Conservation (phyloP, 306 rosid genomes). For the Vachellia pachyceras region DNA sequence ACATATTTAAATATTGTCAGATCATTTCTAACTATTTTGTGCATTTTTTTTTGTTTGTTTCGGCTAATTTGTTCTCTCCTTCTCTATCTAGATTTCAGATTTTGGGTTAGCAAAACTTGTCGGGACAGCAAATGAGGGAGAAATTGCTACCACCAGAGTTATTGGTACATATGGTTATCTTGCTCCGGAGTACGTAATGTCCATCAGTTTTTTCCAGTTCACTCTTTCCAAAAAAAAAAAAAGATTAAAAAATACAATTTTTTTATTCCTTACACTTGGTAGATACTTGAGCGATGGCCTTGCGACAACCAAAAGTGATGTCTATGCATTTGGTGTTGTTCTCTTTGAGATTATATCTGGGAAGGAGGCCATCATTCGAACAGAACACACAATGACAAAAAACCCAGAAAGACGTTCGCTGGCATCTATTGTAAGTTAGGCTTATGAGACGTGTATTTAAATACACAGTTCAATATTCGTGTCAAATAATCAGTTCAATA, state of each 20-base stretch:
- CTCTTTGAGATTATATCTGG: conserved; percentile 91
- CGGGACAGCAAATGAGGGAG: conserved; percentile 82
- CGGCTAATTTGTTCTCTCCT: conserved; percentile 24
- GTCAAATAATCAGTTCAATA: too few species aligned
- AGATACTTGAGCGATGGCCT: conserved; percentile 96
- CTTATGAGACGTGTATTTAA: conserved; percentile 14
- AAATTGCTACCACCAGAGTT: conserved; percentile 83
- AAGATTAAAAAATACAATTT: background rate
- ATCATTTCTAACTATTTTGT: conserved; percentile 23
- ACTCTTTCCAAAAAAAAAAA: conserved; percentile 8
- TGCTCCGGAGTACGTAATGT: conserved; percentile 88
- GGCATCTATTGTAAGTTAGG: conserved; percentile 82
- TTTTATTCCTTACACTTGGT: conserved; percentile 23
- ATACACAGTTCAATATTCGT: background rate
- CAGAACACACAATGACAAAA: conserved; percentile 72
- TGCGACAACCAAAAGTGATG: conserved; percentile 90
- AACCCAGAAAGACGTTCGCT: conserved; percentile 90
- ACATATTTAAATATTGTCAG: conserved; percentile 15
- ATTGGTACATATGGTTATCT: conserved; percentile 98
- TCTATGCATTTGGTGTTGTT: conserved; percentile 94
- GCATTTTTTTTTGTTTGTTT: conserved; percentile 24
- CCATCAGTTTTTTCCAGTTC: conserved; percentile 13
- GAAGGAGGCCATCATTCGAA: conserved; percentile 85
- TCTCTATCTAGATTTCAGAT: conserved; percentile 82
- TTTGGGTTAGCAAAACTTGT: conserved; percentile 96